Percentiles rank a stretch among this genome's conserved stretches.
Conservation (phyloP, 345 rosid species). For the Heritiera fomes region DNA sequence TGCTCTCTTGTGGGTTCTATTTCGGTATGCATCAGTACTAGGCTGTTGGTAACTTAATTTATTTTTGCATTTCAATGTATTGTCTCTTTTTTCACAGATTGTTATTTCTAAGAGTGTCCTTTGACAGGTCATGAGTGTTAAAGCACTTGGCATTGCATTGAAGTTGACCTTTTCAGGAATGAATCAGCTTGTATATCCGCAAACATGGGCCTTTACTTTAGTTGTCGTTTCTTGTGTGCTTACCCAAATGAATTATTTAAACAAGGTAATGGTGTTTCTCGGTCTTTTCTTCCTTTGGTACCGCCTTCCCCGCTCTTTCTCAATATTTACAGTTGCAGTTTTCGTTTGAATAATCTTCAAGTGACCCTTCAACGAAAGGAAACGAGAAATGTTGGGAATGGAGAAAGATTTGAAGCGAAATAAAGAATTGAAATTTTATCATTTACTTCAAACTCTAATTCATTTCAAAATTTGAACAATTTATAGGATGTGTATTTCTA, state of each 20-base stretch:
- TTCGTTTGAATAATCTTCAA: not conserved
- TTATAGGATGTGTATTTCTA: not conserved
- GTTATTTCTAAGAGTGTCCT: not conserved
- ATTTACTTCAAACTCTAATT: not conserved
- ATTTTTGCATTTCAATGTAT: not conserved
- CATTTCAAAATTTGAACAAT: not conserved
- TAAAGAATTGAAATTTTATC: not conserved
- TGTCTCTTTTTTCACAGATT: not conserved
- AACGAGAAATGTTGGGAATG: not conserved
- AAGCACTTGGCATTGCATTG: slow-evolving; percentile 77
- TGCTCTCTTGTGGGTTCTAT: slow-evolving; percentile 95
- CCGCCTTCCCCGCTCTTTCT: too few relatives aligned
- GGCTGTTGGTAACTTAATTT: not conserved
- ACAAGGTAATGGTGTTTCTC: slow-evolving; percentile 44
- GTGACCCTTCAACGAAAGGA: not conserved
- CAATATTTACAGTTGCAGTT: not conserved
- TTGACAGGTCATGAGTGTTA: slow-evolving; percentile 77
- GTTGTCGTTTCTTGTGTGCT: slow-evolving; percentile 62
- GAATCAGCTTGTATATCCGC: slow-evolving; percentile 73
- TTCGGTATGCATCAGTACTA: slow-evolving; percentile 57
- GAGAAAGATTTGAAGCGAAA: not conserved
- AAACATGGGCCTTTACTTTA: slow-evolving; percentile 66
- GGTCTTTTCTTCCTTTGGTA: not conserved
- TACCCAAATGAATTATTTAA: slow-evolving; percentile 72
- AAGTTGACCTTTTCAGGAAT: slow-evolving; percentile 74